Percentiles rank a stretch among this genome's conserved stretches.
These are phyloP conservation scores for Lichtheimia corymbifera DNA, from an alignment of 371 early-diverging fungal species.

Conservation along the genomic window DNA sequence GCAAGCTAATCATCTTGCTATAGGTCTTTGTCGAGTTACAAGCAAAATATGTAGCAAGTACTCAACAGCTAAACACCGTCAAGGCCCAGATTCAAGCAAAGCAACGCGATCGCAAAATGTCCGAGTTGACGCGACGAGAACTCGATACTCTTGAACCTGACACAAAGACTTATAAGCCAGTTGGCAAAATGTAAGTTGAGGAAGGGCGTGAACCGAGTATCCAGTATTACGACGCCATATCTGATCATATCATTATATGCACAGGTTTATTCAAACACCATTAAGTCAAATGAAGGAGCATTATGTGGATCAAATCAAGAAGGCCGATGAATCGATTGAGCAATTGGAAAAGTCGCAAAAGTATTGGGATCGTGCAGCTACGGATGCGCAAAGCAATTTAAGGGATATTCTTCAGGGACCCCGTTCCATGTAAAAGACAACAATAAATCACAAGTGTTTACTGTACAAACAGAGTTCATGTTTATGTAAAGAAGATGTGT, in stretches of 20 bases:
- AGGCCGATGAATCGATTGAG: conserved; percentile 55
- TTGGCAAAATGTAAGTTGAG: conserved; percentile 72
- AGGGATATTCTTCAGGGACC: conserved; percentile 65
- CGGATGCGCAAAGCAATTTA: conserved; percentile 70
- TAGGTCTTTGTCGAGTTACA: conserved; percentile 69
- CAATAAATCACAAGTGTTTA: conserved; percentile 1
- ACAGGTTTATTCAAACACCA: conserved; percentile 68
- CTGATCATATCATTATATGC: conserved; percentile 1
- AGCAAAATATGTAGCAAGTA: conserved; percentile 59
- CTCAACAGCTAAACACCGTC: conserved; percentile 65
- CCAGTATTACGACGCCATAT: neutral
- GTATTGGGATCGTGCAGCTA: conserved; percentile 68
- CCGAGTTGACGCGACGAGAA: conserved; percentile 74
- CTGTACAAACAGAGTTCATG: neutral
- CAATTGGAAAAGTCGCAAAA: conserved; percentile 76
- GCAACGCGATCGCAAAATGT: conserved; percentile 73
- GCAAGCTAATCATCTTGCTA: neutral
- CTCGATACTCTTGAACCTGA: conserved; percentile 57
- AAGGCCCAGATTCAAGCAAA: conserved; percentile 70
- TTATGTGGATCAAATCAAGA: conserved; percentile 46
- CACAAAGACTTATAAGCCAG: conserved; percentile 70
- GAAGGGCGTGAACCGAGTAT: neutral
- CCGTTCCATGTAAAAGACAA: conserved; percentile 34
- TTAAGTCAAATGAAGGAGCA: conserved; percentile 57
- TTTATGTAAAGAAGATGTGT: too few species aligned